phyloP scores from a whole-genome alignment of 78 protist species.

The Dictyostelium capitatum region DNA sequence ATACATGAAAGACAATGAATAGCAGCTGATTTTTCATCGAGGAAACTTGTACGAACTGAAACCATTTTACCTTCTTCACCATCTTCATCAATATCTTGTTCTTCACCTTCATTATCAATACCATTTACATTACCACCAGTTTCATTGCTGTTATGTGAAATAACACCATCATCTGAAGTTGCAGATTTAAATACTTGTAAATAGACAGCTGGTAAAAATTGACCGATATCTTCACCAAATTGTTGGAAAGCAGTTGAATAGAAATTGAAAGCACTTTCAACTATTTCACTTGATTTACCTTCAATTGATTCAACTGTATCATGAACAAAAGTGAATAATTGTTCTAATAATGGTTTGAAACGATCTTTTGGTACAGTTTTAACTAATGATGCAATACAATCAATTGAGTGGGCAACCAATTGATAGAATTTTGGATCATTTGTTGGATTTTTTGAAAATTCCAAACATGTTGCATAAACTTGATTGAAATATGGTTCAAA shows the following conservation, averaged over 20 bases:
- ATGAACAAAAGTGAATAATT: not conserved
- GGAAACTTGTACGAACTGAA: conserved; percentile 27
- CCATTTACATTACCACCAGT: not conserved
- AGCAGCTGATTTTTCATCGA: conserved; percentile 71
- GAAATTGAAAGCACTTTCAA: conserved; percentile 49
- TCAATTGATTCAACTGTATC: not conserved
- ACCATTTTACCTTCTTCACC: not conserved
- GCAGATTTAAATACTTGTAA: conserved; percentile 27
- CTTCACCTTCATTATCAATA: conserved; percentile 75
- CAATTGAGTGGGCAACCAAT: conserved; percentile 27
- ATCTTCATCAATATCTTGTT: conserved; percentile 27
- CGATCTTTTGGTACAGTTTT: conserved; percentile 59
- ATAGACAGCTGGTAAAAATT: not conserved
- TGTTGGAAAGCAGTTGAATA: conserved; percentile 42
- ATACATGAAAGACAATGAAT: conserved; percentile 23
- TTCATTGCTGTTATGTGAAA: not conserved
- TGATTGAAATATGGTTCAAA: conserved; percentile 65
- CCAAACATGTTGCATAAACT: not conserved
- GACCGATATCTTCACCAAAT: conserved; percentile 36
- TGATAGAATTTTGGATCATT: not conserved
- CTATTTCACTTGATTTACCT: conserved; percentile 9
- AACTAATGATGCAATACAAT: conserved; percentile 31
- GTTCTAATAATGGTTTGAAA: not conserved
- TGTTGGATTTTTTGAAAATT: not conserved
- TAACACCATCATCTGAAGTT: conserved; percentile 46